Base-by-base conservation (phyloP, 1,284 basidiomycete genomes). In the Cutaneotrichosporon spelunceum region DNA sequence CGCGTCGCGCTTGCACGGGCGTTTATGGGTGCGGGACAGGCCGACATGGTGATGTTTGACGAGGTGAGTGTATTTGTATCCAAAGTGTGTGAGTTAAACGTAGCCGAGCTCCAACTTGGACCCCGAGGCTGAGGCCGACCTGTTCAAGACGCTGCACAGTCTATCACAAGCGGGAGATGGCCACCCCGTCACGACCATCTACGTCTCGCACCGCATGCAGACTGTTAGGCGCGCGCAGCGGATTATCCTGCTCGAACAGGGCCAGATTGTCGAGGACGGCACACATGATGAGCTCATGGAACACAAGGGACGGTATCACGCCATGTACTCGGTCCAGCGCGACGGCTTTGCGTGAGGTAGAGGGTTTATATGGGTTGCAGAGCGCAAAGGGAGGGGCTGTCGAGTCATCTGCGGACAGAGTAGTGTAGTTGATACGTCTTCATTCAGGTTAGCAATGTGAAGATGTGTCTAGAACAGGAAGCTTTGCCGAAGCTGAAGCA, bases 181-280 rank as follows among this genome's bases (percentile, higher is more conserved):
- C 19, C 53, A 42, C 26, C 66, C 83, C 78, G 21, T 88, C 76
- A 89, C 88, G 3, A 86, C 89, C 61, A 84, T 92, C 47, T 91
- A 88, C 77, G 89, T 91, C 71, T 91, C 90, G 10, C 90, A 92
- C 79, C 84, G 88, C 64, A 83, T 91, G 64, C 44, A 29, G 39
- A 66, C 65, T 9, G 66, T 68, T 4, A 59, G 64, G 16, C 53
- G 60, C 27, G 71, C 69, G 8, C 67, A 70, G 58, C 53, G 70
- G 54, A 86, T 92, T 66, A 90, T 88, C 49, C 89, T 91, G 83
- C 88, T 92, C 84, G 87, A 90, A 67, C 83, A 85, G 69, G 90
- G 90, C 73, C 88, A 89, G 78, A 88, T 91, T 70, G 83, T 84
- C 50, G 90, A 91, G 78, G 88, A 89, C 71, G 90, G 90, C 23